phyloP scores from a whole-genome alignment of 441 rosid species.

The Populus tomentosa region DNA sequence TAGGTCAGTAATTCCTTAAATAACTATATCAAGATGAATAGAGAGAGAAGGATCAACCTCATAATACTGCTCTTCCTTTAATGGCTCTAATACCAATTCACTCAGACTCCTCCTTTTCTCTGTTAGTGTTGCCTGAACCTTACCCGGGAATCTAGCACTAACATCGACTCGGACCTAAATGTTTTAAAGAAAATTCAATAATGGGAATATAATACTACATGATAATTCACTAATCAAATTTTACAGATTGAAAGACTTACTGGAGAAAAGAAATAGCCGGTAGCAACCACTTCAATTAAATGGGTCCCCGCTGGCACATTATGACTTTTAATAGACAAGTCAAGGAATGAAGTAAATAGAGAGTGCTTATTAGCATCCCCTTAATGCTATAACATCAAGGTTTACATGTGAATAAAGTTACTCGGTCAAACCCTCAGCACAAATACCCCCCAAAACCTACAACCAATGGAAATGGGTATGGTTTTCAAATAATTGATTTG shows the following conservation, averaged over 20 bases:
- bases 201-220: slow-evolving; percentile 3
- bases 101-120: slow-evolving; percentile 83
- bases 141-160: slow-evolving; percentile 92
- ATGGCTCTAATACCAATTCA: slow-evolving; percentile 88
- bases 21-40: not conserved
- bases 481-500: not conserved
- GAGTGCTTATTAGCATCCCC: slow-evolving; percentile 1
- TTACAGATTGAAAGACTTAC: slow-evolving; percentile 35
- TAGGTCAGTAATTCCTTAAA: not conserved
- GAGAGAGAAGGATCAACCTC: slow-evolving; percentile 48
- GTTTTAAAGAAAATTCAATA: slow-evolving; percentile 13
- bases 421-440: not conserved
- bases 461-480: not conserved
- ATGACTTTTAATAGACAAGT: slow-evolving; percentile 49
- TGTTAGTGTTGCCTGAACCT: slow-evolving; percentile 92
- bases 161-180: slow-evolving; percentile 93
- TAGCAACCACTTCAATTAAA: slow-evolving; percentile 85
- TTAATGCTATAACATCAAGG: not conserved
- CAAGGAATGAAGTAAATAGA: slow-evolving; percentile 38
- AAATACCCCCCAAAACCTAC: not conserved
- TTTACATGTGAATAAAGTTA: not conserved
- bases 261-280: slow-evolving; percentile 93
- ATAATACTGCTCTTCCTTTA: slow-evolving; percentile 76
- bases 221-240: not conserved
- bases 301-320: slow-evolving; percentile 93